Conservation (phyloP, 345 rosid genomes). For the Aurinia saxatilis region DNA sequence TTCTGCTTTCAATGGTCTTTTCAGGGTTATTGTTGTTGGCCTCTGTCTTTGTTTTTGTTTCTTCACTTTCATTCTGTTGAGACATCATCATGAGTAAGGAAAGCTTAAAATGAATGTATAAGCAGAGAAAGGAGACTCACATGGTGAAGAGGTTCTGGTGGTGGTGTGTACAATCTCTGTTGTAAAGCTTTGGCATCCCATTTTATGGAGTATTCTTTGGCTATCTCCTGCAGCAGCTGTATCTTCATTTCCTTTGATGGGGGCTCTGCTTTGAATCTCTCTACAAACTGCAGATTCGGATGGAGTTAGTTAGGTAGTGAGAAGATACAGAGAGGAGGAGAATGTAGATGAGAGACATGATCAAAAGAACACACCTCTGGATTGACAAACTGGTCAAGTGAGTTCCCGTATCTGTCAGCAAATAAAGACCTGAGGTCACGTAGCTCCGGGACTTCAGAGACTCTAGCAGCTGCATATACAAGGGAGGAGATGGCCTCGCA, state of each 20-base stretch:
- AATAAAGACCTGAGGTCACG: constrained; percentile 60
- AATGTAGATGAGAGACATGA: too few relatives aligned
- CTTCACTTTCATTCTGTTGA: constrained; percentile 29
- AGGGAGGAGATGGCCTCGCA: constrained; percentile 65
- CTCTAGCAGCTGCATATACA: constrained; percentile 80
- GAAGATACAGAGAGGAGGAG: background rate
- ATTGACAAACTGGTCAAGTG: constrained; percentile 40
- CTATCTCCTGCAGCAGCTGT: constrained; percentile 48
- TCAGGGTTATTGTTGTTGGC: background rate
- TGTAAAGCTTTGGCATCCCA: constrained; percentile 70
- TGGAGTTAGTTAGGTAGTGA: background rate
- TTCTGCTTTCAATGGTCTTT: constrained; percentile 7
- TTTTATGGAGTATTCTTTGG: constrained; percentile 46
- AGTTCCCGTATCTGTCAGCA: constrained; percentile 51
- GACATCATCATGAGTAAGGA: too few relatives aligned
- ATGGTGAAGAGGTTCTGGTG: background rate
- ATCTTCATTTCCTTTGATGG: constrained; percentile 60
- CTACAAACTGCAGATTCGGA: constrained; percentile 38
- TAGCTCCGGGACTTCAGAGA: constrained; percentile 75
- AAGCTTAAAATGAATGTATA: background rate
- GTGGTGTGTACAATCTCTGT: constrained; percentile 43
- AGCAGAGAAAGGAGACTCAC: constrained; percentile 28
- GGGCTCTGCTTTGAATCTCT: constrained; percentile 37
- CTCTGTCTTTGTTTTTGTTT: background rate
- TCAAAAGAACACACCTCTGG: constrained; percentile 40